Base-by-base conservation (phyloP, 2,329 filamentous ascomycete species). In the Aspergillus felis region DNA sequence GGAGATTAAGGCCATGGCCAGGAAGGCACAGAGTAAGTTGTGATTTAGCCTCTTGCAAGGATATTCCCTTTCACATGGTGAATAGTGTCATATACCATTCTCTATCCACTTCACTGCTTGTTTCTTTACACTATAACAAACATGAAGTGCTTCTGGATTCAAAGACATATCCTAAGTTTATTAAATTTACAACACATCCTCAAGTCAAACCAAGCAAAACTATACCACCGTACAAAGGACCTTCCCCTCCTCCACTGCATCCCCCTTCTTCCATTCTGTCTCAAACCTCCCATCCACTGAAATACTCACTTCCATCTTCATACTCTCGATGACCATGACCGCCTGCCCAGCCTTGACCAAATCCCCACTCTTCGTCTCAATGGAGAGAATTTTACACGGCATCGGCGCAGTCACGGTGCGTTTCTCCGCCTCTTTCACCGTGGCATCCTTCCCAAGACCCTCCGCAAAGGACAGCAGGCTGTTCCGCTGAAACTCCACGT, bases 221-320 rank as follows among this genome's bases (percentile, higher is more conserved):
- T 69, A 7, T 68, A 28, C 28, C 28, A 28, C 28, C 3, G 28
- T 28, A 28, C 28, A 28, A 48, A 74, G 59, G 41, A 72, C 60
- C 50, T 60, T 63, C 2, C 71, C 73, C 46, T 74, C 73, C 17
- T 70, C 67, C 3, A 74, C 71, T 1, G 71, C 68, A 60, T 71
- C 70, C 1, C 71, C 70, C 14, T 64, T 57, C 56, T 67, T 70
- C 59, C 67, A 66, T 1, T 52, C 57, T 0, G 64, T 68, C 17
- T 64, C 55, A 44, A 75, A 71, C 50, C 60, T 66, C 14, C 72
- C 72, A 2, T 58, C 61, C 3, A 56, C 62, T 1, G 62, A 56
- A 32, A 75, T 73, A 24, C 62, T 74, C 38, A 74, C 69, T 58
- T 75, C 73, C 73, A 74, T 76, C 66, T 75, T 80, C 77, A 79